These are phyloP conservation scores for Mucor sp. DNA, from an alignment of 371 early-diverging fungal genomes.

Conservation along the genomic window DNA sequence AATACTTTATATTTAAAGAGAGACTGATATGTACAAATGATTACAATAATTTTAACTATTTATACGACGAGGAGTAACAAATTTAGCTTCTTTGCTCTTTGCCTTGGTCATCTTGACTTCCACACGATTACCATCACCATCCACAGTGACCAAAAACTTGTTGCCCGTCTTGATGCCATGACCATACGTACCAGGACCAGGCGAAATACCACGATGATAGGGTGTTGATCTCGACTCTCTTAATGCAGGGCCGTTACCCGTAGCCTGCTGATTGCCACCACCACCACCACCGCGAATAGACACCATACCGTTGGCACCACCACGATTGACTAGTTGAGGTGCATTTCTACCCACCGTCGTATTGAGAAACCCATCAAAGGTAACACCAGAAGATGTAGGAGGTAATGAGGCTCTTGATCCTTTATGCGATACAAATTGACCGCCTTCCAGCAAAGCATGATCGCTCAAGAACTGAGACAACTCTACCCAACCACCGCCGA, in stretches of 20 bases:
- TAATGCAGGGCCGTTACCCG: neutral
- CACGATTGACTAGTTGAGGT: conserved; percentile 8
- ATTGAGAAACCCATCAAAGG: conserved; percentile 30
- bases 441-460: conserved; percentile 44
- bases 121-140: conserved; percentile 46
- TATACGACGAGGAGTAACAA: conserved; percentile 43
- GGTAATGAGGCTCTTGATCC: conserved; percentile 11
- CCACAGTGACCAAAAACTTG: conserved; percentile 48
- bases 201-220: conserved; percentile 34
- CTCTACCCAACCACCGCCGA: conserved; percentile 82
- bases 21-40: neutral
- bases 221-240: conserved; percentile 45
- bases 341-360: conserved; percentile 18
- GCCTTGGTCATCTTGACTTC: conserved; percentile 54
- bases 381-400: conserved; percentile 2
- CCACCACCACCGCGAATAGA: conserved; percentile 16
- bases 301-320: neutral
- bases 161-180: conserved; percentile 53
- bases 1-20: neutral
- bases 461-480: conserved; percentile 59
- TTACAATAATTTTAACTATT: conserved; percentile 6
- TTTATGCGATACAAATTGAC: conserved; percentile 26
- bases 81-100: conserved; percentile 37
- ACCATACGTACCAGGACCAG: conserved; percentile 27
- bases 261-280: neutral